Percentiles rank a stretch among this genome's conserved stretches.
These are phyloP conservation scores for Begonia masoniana DNA, from an alignment of 306 rosid genomes.

Conservation along the genomic window DNA sequence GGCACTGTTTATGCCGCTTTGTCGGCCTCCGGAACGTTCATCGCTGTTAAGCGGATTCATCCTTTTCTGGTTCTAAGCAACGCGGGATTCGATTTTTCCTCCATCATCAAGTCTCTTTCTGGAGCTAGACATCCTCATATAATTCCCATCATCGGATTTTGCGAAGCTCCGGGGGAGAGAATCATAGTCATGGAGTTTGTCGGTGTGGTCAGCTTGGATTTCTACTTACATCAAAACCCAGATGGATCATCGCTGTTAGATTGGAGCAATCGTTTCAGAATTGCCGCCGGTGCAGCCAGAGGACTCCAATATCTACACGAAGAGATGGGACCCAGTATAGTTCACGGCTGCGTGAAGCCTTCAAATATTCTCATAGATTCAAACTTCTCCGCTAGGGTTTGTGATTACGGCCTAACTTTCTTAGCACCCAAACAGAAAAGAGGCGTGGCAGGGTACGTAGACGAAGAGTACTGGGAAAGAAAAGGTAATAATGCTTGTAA, in stretches of 20 bases:
- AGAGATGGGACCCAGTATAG: conserved; percentile 51
- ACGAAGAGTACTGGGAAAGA: conserved; percentile 52
- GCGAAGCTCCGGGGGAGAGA: conserved; percentile 89
- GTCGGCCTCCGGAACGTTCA: conserved; percentile 23
- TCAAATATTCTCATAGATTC: conserved; percentile 55
- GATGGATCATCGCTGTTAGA: conserved; percentile 38
- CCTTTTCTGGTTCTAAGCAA: conserved; percentile 57
- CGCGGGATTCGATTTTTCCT: conserved; percentile 60
- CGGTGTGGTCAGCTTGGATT: conserved; percentile 41
- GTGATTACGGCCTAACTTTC: conserved; percentile 61
- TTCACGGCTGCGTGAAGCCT: conserved; percentile 76
- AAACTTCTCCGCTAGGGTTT: conserved; percentile 36
- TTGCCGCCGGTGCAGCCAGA: conserved; percentile 70
- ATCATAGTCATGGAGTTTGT: conserved; percentile 54
- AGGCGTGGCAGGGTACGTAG: conserved; percentile 46
- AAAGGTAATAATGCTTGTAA: conserved; percentile 24
- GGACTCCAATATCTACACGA: conserved; percentile 75
- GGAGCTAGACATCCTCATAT: conserved; percentile 65
- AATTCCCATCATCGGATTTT: conserved; percentile 62
- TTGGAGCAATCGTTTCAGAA: conserved; percentile 46
- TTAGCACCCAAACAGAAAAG: conserved; percentile 39
- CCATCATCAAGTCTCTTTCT: conserved; percentile 43
- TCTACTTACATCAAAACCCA: conserved; percentile 50
- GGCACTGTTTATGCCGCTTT: conserved; percentile 72
- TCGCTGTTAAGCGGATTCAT: conserved; percentile 64